A percentile compares a stretch with the other conserved stretches of the same genome.
These are phyloP conservation scores for Diatrype stigma DNA, from an alignment of 2,329 filamentous ascomycete genomes.

Conservation along the genomic window DNA sequence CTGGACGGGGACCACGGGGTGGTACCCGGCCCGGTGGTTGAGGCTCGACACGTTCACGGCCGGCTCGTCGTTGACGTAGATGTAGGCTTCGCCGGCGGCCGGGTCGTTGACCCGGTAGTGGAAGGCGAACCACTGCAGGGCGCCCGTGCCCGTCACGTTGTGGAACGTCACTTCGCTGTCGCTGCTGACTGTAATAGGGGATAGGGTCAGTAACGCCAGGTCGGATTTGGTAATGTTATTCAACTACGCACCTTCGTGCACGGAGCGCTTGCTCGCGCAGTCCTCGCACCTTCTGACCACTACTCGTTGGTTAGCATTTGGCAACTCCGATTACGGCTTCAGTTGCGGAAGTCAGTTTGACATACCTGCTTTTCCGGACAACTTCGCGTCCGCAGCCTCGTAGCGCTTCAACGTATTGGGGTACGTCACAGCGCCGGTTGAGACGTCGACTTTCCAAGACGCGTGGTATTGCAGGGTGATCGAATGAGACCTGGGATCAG, in stretches of 20 bases:
- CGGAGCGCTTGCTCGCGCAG: conserved; percentile 15
- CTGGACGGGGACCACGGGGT: conserved; percentile 30
- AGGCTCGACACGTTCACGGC: conserved; percentile 32
- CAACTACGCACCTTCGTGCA: conserved; percentile 11
- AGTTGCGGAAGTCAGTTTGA: conserved; percentile 3
- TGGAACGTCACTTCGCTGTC: conserved; percentile 28
- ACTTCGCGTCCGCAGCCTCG: conserved; percentile 26
- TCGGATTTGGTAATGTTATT: not conserved
- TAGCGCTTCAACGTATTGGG: conserved; percentile 30
- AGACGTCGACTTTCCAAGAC: conserved; percentile 36
- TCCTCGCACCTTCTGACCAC: conserved; percentile 12
- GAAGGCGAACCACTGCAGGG: conserved; percentile 32
- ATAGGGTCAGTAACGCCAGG: not conserved
- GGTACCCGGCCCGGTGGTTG: conserved; percentile 33
- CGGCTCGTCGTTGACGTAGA: conserved; percentile 30
- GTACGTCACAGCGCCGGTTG: conserved; percentile 31
- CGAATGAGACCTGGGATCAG: conserved; percentile 19
- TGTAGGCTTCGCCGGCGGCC: conserved; percentile 29
- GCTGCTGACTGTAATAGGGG: conserved; percentile 11
- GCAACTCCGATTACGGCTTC: conserved; percentile 10
- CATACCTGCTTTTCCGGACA: conserved; percentile 23
- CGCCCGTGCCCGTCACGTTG: conserved; percentile 33
- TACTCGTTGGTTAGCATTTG: conserved; percentile 5
- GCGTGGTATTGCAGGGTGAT: conserved; percentile 33
- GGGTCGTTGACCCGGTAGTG: conserved; percentile 30